Evolutionary conservation across 2,329 filamentous ascomycete species (phyloP).

Genomic region (Aspergillus alliaceus): DNA sequence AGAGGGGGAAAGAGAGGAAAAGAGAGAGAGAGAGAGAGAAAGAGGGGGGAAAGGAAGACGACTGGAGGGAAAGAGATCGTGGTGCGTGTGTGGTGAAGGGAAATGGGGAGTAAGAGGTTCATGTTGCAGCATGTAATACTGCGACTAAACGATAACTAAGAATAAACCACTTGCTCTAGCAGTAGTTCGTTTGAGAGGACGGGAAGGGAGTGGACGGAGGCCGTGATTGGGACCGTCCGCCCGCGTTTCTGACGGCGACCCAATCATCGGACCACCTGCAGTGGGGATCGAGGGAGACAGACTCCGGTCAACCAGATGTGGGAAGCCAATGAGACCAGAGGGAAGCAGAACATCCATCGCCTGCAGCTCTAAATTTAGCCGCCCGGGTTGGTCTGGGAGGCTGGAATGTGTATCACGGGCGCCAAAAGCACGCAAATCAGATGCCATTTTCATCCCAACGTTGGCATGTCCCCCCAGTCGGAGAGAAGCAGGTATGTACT

Average conservation of each 20-base stretch:
- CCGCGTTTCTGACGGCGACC: conserved; percentile 18
- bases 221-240: conserved; percentile 18
- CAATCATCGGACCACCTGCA: conserved; percentile 9
- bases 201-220: conserved; percentile 14
- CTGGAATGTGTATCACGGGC: conserved; percentile 31
- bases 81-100: not conserved
- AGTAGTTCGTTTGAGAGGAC: conserved; percentile 16
- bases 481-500: not conserved
- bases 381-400: conserved; percentile 25
- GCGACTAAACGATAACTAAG: conserved; percentile 4
- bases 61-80: not conserved
- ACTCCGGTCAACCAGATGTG: conserved; percentile 14
- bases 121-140: conserved; percentile 5
- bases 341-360: conserved; percentile 15
- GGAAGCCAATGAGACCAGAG: conserved; percentile 20
- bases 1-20: conserved; percentile 9
- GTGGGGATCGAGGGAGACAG: conserved; percentile 5
- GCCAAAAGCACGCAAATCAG: conserved; percentile 35
- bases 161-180: conserved; percentile 7
- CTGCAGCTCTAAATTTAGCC: conserved; percentile 42
- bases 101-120: too few species aligned
- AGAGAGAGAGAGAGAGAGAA: conserved; percentile 10
- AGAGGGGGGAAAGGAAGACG: not conserved
- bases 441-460: conserved; percentile 21
- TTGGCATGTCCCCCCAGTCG: conserved; percentile 7